Evolutionary conservation across 202 grass and related monocot genomes (phyloP), one percentile per base, ranked within the genome.

Genomic region (Hordeum pubiflorum): DNA sequence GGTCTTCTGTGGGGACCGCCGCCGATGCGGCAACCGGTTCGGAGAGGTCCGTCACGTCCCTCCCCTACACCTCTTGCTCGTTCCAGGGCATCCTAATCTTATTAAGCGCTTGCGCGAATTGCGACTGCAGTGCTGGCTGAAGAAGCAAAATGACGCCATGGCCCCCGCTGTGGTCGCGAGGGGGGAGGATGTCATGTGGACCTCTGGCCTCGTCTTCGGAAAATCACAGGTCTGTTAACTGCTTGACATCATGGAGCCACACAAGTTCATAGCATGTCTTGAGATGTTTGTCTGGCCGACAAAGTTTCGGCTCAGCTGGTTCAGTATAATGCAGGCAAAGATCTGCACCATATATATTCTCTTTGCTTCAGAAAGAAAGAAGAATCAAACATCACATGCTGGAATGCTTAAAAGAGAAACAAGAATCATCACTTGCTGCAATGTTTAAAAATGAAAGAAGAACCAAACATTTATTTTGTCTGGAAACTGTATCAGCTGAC

Each of bases 1-100:
- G 94, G 94, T 97, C 58, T 97, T 94, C 77, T 97, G 94, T 59
- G 89, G 91, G 15, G 86, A 94, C 86, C 72, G 84, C 71, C 40
- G 69, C 76, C 87, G 66, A 38, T 97, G 94, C 84, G 79, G 72
- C 58, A 81, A 86, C 17, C 90, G 69, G 83, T 68, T 94, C 67
- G 87, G 94, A 7, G 94, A 97, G 94, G 91, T 97, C 44, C 9
- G 72, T 81, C 11, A 32, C 23, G 13, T 26, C 38, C 38, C 38
- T n/a, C 17, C 0, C 50, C 50, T 0, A 1, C 50, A n/a, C 50
- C 50, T 54, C 24, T 26, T 26, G 1, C 24, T 26, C 24, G 24
- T 26, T 26, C 0, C 1, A 26, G 24, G 24, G 24, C 41, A 1
- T 52, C 15, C 48, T n/a, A 6, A 6, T 52, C 15, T n/a, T 3